These are phyloP conservation scores for Ettlia oleoabundans DNA, from an alignment of 139 green algal genomes.

Conservation along the genomic window DNA sequence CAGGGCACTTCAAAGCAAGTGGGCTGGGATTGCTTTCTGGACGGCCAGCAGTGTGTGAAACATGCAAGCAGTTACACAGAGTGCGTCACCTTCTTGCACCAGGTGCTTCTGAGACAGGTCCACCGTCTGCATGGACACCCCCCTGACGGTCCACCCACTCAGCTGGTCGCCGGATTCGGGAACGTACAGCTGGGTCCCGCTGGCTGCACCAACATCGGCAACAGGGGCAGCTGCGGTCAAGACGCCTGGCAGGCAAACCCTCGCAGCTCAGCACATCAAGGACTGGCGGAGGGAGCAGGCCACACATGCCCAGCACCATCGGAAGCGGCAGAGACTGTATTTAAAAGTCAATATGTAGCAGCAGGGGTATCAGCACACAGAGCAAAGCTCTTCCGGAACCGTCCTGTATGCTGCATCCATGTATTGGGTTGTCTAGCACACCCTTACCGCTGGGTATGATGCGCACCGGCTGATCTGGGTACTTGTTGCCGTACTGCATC, in stretches of 20 bases:
- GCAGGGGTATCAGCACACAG: too few relatives aligned
- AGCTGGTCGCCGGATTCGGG: constrained; percentile 19
- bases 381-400: too few relatives aligned
- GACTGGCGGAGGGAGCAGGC: background rate
- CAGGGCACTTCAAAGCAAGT: background rate
- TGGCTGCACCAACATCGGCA: constrained; percentile 18
- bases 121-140: background rate
- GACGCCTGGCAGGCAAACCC: background rate
- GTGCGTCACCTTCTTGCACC: background rate
- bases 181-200: constrained; percentile 20
- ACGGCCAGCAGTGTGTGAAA: too few relatives aligned
- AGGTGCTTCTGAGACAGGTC: background rate
- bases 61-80: background rate
- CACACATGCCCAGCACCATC: background rate
- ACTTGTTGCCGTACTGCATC: constrained; percentile 32
- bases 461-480: background rate
- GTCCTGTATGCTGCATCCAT: too few relatives aligned
- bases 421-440: background rate
- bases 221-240: background rate
- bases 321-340: background rate
- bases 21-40: background rate
- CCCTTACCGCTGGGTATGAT: constrained; percentile 7
- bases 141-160: constrained; percentile 25
- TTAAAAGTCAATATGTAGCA: too few relatives aligned
- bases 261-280: background rate